Conservation (phyloP, 495 filamentous ascomycete species). For the Penicillium riverlandense region DNA sequence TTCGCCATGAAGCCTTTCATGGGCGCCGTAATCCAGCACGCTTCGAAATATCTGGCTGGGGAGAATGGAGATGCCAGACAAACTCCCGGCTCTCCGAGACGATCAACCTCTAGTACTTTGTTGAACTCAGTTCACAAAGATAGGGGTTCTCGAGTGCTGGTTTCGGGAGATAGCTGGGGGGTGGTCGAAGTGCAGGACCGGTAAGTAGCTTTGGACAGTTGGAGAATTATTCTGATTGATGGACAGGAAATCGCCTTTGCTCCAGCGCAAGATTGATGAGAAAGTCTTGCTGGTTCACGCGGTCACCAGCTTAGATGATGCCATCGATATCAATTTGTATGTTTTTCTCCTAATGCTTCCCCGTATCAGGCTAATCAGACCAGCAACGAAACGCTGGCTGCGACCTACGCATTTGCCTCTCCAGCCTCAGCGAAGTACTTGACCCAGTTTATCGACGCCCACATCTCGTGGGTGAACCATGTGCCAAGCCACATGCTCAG, state of each 20-base stretch:
- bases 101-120: constrained; percentile 1
- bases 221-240: constrained; percentile 1
- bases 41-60: constrained; percentile 25
- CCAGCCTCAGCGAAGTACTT: constrained; percentile 44
- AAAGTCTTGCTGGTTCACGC: constrained; percentile 29
- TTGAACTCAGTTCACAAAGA: constrained; percentile 20
- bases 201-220: constrained; percentile 1
- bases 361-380: not conserved
- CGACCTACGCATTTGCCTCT: constrained; percentile 44
- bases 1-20: constrained; percentile 45
- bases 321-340: constrained; percentile 32
- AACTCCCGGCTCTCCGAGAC: constrained; percentile 5
- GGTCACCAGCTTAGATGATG: constrained; percentile 37
- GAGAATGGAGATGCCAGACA: constrained; percentile 19
- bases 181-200: constrained; percentile 24
- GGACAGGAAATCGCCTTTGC: constrained; percentile 16
- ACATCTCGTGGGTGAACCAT: constrained; percentile 43
- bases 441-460: constrained; percentile 40
- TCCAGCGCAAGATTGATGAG: constrained; percentile 22
- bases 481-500: constrained; percentile 39
- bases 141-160: constrained; percentile 10
- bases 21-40: constrained; percentile 30
- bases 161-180: constrained; percentile 25
- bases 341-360: not conserved
- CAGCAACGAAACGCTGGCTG: constrained; percentile 26